Conservation (phyloP, 2,329 filamentous ascomycete species). For the Thelonectria blattea region DNA sequence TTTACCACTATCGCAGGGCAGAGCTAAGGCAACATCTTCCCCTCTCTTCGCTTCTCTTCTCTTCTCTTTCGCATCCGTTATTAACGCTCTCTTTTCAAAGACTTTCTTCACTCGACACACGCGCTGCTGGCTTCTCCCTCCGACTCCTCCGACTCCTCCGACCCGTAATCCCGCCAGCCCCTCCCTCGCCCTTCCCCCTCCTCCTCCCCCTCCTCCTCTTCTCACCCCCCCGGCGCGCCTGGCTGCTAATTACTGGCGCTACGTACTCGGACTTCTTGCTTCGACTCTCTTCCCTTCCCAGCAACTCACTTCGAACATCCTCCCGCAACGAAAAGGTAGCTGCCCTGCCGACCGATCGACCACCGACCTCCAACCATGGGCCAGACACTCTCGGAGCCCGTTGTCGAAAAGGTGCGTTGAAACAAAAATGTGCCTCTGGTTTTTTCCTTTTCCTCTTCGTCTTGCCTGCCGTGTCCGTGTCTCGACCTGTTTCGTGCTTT, state of each 20-base stretch:
- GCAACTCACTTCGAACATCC: constrained; percentile 19
- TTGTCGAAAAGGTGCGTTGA: constrained; percentile 88
- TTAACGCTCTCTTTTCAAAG: background rate
- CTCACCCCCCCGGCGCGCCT: background rate
- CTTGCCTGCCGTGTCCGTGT: constrained; percentile 7
- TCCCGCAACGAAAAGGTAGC: constrained; percentile 33
- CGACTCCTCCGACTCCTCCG: constrained; percentile 21
- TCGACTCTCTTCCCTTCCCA: constrained; percentile 19
- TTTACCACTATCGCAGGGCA: background rate
- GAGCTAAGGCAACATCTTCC: no score
- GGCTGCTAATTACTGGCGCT: background rate
- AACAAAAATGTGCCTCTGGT: constrained; percentile 3
- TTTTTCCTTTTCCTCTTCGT: constrained; percentile 4
- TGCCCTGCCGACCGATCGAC: constrained; percentile 35
- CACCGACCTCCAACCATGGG: constrained; percentile 69
- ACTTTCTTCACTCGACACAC: background rate
- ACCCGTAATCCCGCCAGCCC: constrained; percentile 20
- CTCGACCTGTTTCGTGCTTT: constrained; percentile 8
- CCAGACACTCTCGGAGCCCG: constrained; percentile 98
- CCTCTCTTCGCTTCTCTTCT: no score
- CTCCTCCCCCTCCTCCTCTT: no score
- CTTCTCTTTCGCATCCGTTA: background rate
- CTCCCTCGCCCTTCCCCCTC: background rate
- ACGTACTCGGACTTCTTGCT: constrained; percentile 15
- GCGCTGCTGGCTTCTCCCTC: constrained; percentile 1